Evolutionary conservation across 331 rosid genomes (phyloP), one percentile per base, ranked within the genome.

Genomic region (Cydonia oblonga): DNA sequence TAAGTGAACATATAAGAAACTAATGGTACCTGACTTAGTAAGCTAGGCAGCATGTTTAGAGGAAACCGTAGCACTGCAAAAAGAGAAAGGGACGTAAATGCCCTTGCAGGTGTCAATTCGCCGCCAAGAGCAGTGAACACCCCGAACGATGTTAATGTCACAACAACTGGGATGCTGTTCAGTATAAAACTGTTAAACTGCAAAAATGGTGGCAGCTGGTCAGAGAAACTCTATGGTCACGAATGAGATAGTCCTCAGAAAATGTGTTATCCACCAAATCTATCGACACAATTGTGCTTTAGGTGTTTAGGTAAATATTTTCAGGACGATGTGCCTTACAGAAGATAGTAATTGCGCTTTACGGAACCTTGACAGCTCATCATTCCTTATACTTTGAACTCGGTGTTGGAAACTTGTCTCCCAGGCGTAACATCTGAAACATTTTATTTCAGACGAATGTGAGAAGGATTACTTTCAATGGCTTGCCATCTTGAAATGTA

Each of bases 21-120:
- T 13, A 11, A 75, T 29, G 60, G 10, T 38, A 92, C 98, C 98
- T 93, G 97, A 85, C 89, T 93, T 59, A 38, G 44, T 77, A 89
- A 77, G 77, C 75, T 89, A 66, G 96, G 97, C 42, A 90, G 90
- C 90, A 84, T 89, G 82, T 66, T 86, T 77, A 93, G 78, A 75
- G 98, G 98, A 82, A 19, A 76, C 53, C 95, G 89, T 76, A 93
- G 71, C 74, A 93, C 84, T 4, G 97, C 75, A 66, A 90, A 93
- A 22, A 93, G 86, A 56, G 98, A 89, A 30, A 90, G 86, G 35
- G 98, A 93, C 62, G 98, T 90, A 75, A 93, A 93, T 61, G 98
- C 97, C 70, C 90, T 88, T 44, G 98, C 83, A 53, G 98, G 97
- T 66, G 98, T 90, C 82, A 93, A 76, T 25, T 90, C 81, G 56